Percentiles rank a stretch among this genome's conserved stretches.
Evolutionary conservation across 2,329 filamentous ascomycete genomes (phyloP).

Genomic region (Meredithiella fracta): DNA sequence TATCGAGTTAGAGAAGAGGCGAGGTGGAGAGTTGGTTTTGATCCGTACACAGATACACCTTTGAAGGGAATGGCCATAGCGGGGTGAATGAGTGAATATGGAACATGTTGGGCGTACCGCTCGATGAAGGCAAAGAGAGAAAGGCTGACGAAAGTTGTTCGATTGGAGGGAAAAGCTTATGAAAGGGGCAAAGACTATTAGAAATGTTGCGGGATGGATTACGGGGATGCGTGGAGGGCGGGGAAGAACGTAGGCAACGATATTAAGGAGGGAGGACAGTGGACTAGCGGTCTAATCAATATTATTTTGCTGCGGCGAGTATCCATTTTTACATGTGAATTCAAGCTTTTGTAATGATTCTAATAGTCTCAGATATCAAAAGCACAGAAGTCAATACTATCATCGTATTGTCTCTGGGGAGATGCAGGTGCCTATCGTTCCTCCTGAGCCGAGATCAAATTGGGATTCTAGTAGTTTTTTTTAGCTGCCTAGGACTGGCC

Average conservation of each 20-base stretch:
- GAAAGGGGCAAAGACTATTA: background rate
- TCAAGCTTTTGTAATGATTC: too few relatives aligned
- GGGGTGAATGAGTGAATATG: too few relatives aligned
- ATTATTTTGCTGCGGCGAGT: too few relatives aligned
- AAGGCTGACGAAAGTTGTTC: background rate
- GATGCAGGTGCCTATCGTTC: background rate
- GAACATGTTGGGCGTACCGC: background rate
- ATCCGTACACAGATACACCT: conserved; percentile 35
- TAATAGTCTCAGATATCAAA: too few relatives aligned
- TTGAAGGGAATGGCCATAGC: conserved; percentile 5
- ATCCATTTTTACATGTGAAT: too few relatives aligned
- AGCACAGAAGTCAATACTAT: too few relatives aligned
- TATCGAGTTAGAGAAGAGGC: conserved; percentile 30
- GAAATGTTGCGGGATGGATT: background rate
- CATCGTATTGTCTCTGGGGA: too few relatives aligned
- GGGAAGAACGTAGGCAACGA: background rate
- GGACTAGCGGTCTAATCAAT: too few relatives aligned
- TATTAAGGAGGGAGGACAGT: background rate
- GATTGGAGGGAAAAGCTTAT: background rate
- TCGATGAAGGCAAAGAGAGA: background rate
- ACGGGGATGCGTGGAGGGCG: background rate
- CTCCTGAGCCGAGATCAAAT: background rate
- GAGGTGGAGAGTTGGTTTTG: conserved; percentile 35
- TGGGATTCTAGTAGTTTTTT: background rate
- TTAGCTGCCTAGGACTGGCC: background rate